These are phyloP conservation scores for Neurospora sp. DNA, from an alignment of 495 filamentous ascomycete genomes.

Conservation along the genomic window DNA sequence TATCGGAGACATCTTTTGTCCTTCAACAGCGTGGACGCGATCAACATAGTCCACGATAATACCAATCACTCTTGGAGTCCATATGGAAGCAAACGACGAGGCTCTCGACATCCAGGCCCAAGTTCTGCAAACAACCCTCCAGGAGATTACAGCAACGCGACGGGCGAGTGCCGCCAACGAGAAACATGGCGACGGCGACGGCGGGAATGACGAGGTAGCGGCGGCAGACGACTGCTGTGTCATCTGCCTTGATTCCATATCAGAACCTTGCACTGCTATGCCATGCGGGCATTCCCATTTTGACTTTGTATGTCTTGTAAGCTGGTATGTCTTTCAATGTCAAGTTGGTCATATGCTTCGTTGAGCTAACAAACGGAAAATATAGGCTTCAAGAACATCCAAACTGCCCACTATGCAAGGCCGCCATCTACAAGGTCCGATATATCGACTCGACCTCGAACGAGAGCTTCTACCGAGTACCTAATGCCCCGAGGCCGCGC, in stretches of 20 bases:
- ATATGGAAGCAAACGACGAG: constrained; percentile 18
- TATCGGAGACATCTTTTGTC: too few species aligned
- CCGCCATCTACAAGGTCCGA: constrained; percentile 54
- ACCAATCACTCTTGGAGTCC: background rate
- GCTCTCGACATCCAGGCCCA: constrained; percentile 27
- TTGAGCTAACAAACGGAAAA: background rate
- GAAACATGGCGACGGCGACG: background rate
- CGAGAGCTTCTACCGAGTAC: constrained; percentile 33
- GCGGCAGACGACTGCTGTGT: constrained; percentile 39
- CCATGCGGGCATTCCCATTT: constrained; percentile 75
- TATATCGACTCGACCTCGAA: constrained; percentile 49
- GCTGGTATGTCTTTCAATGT: constrained; percentile 39
- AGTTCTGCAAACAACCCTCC: constrained; percentile 37
- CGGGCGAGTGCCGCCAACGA: background rate
- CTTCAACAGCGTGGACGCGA: background rate
- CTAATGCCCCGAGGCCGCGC: constrained; percentile 7
- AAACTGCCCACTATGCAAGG: constrained; percentile 72
- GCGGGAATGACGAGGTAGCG: background rate
- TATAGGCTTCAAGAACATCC: constrained; percentile 49
- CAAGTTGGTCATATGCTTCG: background rate
- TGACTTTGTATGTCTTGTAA: constrained; percentile 74
- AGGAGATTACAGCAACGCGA: constrained; percentile 28
- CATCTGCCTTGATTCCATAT: constrained; percentile 66
- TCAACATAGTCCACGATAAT: background rate
- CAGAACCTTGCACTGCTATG: constrained; percentile 56